Evolutionary conservation across 108 stramenopile species (phyloP).

Genomic region (Cyclotella kingstonii): DNA sequence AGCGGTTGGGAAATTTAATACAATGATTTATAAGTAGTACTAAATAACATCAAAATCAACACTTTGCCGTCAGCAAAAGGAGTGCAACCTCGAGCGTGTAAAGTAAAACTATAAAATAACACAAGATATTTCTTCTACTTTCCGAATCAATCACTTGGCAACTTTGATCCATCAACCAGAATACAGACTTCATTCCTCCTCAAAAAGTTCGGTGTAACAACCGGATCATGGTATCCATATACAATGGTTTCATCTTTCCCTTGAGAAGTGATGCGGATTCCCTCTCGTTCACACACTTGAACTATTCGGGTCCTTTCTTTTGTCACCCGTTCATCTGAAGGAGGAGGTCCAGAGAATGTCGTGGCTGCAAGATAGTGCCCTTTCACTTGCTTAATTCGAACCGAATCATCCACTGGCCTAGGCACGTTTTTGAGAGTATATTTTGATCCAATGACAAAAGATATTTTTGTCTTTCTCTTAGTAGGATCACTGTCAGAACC

Average conservation of each 20-base stretch:
- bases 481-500: no score
- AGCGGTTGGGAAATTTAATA: constrained; percentile 25
- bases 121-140: background rate
- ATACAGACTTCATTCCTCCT: constrained; percentile 63
- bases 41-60: background rate
- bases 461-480: constrained; percentile 43
- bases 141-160: constrained; percentile 1
- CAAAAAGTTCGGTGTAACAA: constrained; percentile 65
- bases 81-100: background rate
- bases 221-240: constrained; percentile 73
- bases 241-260: constrained; percentile 48
- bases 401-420: constrained; percentile 45
- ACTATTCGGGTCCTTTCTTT: constrained; percentile 37
- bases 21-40: constrained; percentile 9
- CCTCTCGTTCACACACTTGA: constrained; percentile 37
- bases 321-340: constrained; percentile 46
- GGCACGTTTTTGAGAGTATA: constrained; percentile 59
- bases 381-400: constrained; percentile 42
- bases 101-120: background rate
- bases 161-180: constrained; percentile 44
- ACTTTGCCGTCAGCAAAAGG: background rate
- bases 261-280: constrained; percentile 22
- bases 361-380: constrained; percentile 56
- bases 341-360: constrained; percentile 60
- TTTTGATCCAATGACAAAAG: constrained; percentile 64